A percentile compares a stretch with the other conserved stretches of the same genome.
phyloP scores from a whole-genome alignment of 1,284 basidiomycete genomes.

The Melampsora americana region DNA sequence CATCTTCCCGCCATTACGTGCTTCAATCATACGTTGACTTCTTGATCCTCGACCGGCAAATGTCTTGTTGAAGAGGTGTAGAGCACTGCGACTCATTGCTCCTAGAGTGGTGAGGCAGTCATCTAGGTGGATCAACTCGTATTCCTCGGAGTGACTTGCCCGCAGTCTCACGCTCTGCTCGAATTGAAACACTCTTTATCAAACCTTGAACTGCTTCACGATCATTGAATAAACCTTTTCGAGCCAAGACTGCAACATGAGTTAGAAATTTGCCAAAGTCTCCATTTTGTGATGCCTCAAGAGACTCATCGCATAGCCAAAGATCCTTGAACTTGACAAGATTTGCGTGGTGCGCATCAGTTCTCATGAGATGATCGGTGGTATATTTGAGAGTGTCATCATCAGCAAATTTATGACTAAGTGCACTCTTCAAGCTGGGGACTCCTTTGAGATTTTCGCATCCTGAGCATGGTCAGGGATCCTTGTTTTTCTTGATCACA shows the following conservation, averaged over 20 bases:
- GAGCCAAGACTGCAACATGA: neutral
- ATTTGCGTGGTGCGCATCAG: neutral
- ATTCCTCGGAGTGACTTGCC: slow-evolving; percentile 12
- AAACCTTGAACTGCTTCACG: slow-evolving; percentile 14
- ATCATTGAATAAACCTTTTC: slow-evolving; percentile 5
- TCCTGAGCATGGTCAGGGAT: neutral
- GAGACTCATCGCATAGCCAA: neutral
- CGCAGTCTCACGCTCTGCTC: neutral
- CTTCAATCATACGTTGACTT: neutral
- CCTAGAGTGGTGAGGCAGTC: slow-evolving; percentile 21
- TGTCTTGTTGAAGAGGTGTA: neutral
- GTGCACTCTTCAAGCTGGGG: neutral
- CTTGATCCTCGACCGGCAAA: neutral
- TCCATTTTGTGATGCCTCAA: neutral
- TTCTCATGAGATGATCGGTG: neutral
- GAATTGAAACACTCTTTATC: neutral
- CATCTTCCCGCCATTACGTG: slow-evolving; percentile 12
- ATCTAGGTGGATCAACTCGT: neutral
- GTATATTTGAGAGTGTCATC: slow-evolving; percentile 8
- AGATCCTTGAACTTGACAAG: neutral
- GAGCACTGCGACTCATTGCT: slow-evolving; percentile 16
- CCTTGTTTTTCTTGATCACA: neutral
- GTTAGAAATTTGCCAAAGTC: neutral
- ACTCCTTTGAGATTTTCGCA: slow-evolving; percentile 10
- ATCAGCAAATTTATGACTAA: slow-evolving; percentile 9